Percentiles rank a stretch among this genome's conserved stretches.
Evolutionary conservation across 305 asterid genomes (phyloP).

Genomic region (Rubia balearica): DNA sequence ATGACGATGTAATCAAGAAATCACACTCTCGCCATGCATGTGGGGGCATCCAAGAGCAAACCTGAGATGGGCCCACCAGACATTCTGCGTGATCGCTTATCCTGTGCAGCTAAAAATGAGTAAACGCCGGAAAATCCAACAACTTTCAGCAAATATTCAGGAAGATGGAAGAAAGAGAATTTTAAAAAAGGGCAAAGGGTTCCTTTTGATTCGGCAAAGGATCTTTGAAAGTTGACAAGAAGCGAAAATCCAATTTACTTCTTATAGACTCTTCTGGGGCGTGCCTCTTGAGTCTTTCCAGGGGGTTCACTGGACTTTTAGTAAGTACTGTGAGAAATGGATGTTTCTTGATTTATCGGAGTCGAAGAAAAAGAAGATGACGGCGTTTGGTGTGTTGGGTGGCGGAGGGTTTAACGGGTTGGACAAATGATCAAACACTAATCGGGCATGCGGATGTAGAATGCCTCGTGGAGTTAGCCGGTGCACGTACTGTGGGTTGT

Average conservation of each 20-base stretch:
- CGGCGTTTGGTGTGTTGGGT: background rate
- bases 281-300: background rate
- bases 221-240: background rate
- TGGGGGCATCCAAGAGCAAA: slow-evolving; percentile 11
- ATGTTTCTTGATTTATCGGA: background rate
- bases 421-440: background rate
- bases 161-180: slow-evolving; percentile 14
- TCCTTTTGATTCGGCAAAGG: background rate
- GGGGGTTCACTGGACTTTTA: background rate
- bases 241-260: slow-evolving; percentile 4
- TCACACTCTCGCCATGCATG: slow-evolving; percentile 4
- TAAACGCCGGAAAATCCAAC: background rate
- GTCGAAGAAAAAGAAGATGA: background rate
- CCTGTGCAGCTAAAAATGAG: background rate
- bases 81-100: slow-evolving; percentile 29
- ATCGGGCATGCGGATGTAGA: background rate
- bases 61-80: slow-evolving; percentile 51
- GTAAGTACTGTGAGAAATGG: background rate
- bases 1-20: background rate
- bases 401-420: background rate
- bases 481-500: background rate
- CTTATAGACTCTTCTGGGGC: background rate
- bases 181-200: no score
- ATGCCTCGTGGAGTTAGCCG: background rate
- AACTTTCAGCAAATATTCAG: slow-evolving; percentile 24